These are phyloP conservation scores for Aureobasidium uvarum DNA, from an alignment of 2,329 filamentous ascomycete genomes.

Conservation along the genomic window DNA sequence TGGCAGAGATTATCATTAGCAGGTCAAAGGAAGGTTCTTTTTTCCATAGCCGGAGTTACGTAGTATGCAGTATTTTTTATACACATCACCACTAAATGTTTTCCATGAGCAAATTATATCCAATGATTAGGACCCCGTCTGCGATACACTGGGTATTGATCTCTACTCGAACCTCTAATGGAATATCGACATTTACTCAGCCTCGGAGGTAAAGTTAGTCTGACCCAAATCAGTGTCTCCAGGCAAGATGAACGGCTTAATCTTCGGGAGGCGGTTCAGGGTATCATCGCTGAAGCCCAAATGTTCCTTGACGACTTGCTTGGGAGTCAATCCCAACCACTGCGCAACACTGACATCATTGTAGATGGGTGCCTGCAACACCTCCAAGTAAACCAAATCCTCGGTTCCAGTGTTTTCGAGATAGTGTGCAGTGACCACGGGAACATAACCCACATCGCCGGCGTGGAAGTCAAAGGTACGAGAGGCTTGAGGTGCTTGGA, in stretches of 20 bases:
- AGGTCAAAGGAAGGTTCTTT: too few species aligned
- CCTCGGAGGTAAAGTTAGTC: slow-evolving; percentile 41
- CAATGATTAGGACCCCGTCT: too few species aligned
- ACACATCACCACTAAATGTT: too few species aligned
- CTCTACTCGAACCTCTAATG: background rate
- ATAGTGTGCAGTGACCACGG: slow-evolving; percentile 56
- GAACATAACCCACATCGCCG: slow-evolving; percentile 61
- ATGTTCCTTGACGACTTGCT: slow-evolving; percentile 41
- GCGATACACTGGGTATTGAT: too few species aligned
- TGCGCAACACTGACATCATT: slow-evolving; percentile 57
- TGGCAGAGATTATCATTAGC: too few species aligned
- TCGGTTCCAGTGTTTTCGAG: slow-evolving; percentile 61
- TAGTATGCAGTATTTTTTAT: too few species aligned
- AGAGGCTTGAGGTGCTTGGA: slow-evolving; percentile 50
- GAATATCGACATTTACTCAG: background rate
- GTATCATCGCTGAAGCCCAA: slow-evolving; percentile 37
- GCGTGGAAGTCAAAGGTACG: slow-evolving; percentile 60
- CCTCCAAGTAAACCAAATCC: slow-evolving; percentile 60
- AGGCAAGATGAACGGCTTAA: slow-evolving; percentile 43
- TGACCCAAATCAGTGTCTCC: slow-evolving; percentile 40
- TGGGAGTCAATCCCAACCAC: slow-evolving; percentile 55
- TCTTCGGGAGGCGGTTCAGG: slow-evolving; percentile 39
- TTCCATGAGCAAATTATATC: too few species aligned
- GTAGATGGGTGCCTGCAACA: slow-evolving; percentile 54
- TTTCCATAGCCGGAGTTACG: too few species aligned